phyloP scores from a whole-genome alignment of 2,329 filamentous ascomycete genomes.

The Ploettnerulaceae sp. region DNA sequence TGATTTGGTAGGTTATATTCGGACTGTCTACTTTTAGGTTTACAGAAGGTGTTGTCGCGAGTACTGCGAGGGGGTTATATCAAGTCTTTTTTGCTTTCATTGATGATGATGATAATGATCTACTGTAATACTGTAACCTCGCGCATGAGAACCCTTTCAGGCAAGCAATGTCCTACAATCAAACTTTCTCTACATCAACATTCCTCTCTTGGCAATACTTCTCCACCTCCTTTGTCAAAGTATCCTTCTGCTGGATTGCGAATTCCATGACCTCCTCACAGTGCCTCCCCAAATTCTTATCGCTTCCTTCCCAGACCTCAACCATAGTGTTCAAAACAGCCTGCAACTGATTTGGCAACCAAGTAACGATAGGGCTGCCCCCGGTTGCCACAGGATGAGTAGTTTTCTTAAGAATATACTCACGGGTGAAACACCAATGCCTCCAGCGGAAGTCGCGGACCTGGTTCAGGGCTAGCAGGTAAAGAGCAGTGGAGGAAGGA shows the following conservation, averaged over 20 bases:
- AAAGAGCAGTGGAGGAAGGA: slow-evolving; percentile 54
- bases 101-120: too few relatives aligned
- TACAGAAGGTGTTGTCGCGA: too few relatives aligned
- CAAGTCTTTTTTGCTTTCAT: too few relatives aligned
- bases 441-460: slow-evolving; percentile 79
- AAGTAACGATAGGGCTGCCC: slow-evolving; percentile 77
- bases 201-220: slow-evolving; percentile 65
- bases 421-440: slow-evolving; percentile 80
- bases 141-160: too few relatives aligned
- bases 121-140: too few relatives aligned
- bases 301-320: slow-evolving; percentile 43
- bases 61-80: too few relatives aligned
- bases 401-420: slow-evolving; percentile 78
- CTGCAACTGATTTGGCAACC: slow-evolving; percentile 75
- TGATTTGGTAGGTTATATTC: too few relatives aligned
- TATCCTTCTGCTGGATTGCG: slow-evolving; percentile 58
- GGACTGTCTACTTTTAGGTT: too few relatives aligned
- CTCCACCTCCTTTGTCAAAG: slow-evolving; percentile 65
- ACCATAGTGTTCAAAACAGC: slow-evolving; percentile 70
- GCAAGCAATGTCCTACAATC: too few relatives aligned
- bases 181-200: slow-evolving; percentile 1
- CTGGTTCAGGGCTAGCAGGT: slow-evolving; percentile 64
- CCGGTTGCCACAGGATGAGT: slow-evolving; percentile 73
- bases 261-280: slow-evolving; percentile 62
- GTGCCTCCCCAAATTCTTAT: slow-evolving; percentile 31